Percentiles rank a stretch among this genome's conserved stretches.
Evolutionary conservation across 78 protist species (phyloP).

Genomic region (Protostelium mycophagum): DNA sequence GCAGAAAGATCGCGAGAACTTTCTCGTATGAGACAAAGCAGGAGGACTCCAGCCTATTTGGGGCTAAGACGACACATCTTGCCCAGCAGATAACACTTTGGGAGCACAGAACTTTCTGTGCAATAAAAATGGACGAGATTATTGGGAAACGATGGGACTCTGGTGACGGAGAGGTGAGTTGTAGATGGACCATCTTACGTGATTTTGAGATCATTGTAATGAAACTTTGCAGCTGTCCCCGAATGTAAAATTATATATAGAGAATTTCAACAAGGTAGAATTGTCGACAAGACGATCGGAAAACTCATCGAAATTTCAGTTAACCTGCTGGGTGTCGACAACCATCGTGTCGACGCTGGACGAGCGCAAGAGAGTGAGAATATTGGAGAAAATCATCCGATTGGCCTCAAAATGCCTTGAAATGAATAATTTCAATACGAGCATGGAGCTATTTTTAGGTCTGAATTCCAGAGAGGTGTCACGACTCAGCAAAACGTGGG

Average conservation of each 20-base stretch:
- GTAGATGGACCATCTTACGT: not conserved
- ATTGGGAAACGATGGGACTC: not conserved
- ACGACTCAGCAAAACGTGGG: not conserved
- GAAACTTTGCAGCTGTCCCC: not conserved
- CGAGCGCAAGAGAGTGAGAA: not conserved
- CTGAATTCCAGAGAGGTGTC: not conserved
- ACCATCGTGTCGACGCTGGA: not conserved
- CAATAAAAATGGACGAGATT: not conserved
- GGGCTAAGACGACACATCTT: not conserved
- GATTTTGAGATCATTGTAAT: too few relatives aligned
- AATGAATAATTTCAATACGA: not conserved
- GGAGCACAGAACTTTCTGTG: not conserved
- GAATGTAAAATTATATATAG: not conserved
- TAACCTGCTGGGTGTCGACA: not conserved
- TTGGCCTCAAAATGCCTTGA: not conserved
- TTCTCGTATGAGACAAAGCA: not conserved
- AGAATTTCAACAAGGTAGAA: not conserved
- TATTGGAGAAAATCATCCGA: not conserved
- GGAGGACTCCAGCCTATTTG: not conserved
- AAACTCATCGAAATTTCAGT: not conserved
- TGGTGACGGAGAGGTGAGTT: not conserved
- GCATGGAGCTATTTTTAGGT: not conserved
- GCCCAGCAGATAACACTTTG: not conserved
- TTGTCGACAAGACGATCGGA: not conserved
- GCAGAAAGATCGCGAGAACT: too few relatives aligned